Percentiles rank a stretch among this genome's conserved stretches.
Evolutionary conservation across 116 monocot genomes (phyloP).

Genomic region (Thalassia testudinum): DNA sequence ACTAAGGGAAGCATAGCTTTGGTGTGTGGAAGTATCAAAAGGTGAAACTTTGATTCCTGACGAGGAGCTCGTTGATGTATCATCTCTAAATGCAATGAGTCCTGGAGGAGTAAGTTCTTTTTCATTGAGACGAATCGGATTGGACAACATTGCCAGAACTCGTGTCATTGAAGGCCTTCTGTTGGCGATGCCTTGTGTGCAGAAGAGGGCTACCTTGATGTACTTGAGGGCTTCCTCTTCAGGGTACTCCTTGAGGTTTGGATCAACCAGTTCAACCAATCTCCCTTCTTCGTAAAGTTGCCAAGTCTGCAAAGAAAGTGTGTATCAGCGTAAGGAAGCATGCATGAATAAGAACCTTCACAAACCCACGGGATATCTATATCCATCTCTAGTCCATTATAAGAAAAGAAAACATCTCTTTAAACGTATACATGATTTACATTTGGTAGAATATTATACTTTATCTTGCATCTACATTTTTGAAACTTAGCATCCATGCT

Average conservation of each 20-base stretch:
- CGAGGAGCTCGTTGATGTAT: constrained; percentile 4
- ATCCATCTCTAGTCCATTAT: too few species aligned
- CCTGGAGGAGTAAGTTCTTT: constrained; percentile 46
- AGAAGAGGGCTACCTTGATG: constrained; percentile 57
- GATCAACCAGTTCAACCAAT: constrained; percentile 38
- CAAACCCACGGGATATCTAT: too few species aligned
- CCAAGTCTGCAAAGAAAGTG: constrained; percentile 36
- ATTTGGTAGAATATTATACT: too few species aligned
- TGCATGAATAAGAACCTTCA: too few species aligned
- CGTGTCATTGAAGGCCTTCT: constrained; percentile 46
- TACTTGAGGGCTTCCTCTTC: constrained; percentile 41
- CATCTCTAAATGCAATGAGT: constrained; percentile 11
- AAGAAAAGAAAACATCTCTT: too few species aligned
- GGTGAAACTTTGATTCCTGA: constrained; percentile 7
- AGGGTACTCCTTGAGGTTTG: constrained; percentile 32
- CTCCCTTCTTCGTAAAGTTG: constrained; percentile 34
- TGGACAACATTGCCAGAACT: constrained; percentile 53
- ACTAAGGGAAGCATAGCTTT: constrained; percentile 16
- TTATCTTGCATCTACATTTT: too few species aligned
- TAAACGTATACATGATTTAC: too few species aligned
- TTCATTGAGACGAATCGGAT: constrained; percentile 27
- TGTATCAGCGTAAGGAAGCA: too few species aligned
- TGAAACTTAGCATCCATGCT: too few species aligned
- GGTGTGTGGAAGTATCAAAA: not conserved
- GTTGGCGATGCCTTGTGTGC: constrained; percentile 35